Base-by-base conservation (phyloP, 108 stramenopile species). In the Cyclotella cryptica region DNA sequence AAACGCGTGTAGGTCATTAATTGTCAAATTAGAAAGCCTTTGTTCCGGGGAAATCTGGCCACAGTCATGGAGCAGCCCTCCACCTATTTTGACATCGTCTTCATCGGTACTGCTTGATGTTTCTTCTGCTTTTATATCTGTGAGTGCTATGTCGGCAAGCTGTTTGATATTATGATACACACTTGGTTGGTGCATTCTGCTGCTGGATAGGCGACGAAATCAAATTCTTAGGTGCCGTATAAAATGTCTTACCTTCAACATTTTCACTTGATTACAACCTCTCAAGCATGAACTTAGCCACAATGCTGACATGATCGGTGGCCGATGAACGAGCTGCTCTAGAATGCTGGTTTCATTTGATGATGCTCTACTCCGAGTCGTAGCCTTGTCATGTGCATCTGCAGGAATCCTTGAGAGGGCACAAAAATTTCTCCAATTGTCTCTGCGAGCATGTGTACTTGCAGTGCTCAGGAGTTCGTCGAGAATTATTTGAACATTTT, bases 381-480 rank as follows among this genome's bases (percentile, higher is more conserved):
- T 24, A 12, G 57, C 4, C 12, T 19, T 24, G 44, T 61, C 12
- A 30, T 35, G 5, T 35, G 35, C 35, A 17, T 30, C 51, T 47
- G 88, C 85, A 10, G 54, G 64, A 39, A 91, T 53, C 40, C 77
- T 55, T 13, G 72, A 54, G 6, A 87, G 81, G 53, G 86, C 79
- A 71, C 93, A 94, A 60, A 94, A 94, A 13, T 86, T 67, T 52
- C 86, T 83, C 93, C 93, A 94, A 67, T 87, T 94, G n/a, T 77
- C 69, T 14, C 65, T 79, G 11, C 87, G 72, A 45, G 60, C 75
- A 65, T 81, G 86, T 27, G 55, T 81, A 11, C 51, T 47, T n/a
- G 83, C 70, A 26, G 75, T 63, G 71, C 80, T 71, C 27, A 82
- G 53, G 53, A 94, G 60, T 29, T 89, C 89, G 30, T 91, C 86